A percentile compares a stretch with the other conserved stretches of the same genome.
Conservation (phyloP, 352 stramenopile species). For the Phytophthora boehmeriae region DNA sequence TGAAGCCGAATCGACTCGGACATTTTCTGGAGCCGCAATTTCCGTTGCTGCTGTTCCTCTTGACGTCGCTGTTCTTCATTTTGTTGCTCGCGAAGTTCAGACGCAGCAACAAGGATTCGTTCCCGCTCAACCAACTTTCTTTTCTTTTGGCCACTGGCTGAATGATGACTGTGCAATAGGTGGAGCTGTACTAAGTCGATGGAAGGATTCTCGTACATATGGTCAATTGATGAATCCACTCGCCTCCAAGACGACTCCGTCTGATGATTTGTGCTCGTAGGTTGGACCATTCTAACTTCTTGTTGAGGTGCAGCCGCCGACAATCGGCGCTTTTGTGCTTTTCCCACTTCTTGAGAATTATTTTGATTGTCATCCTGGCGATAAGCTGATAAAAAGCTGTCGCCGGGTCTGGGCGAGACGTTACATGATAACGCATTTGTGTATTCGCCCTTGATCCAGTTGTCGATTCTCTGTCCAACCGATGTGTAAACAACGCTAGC, state of each 20-base stretch:
- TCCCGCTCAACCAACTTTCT: conserved; percentile 49
- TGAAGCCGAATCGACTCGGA: conserved; percentile 57
- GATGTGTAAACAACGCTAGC: conserved; percentile 28
- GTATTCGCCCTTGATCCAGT: not conserved
- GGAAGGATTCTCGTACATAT: conserved; percentile 61
- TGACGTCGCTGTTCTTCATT: conserved; percentile 26
- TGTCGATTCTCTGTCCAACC: conserved; percentile 1
- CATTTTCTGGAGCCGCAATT: conserved; percentile 50
- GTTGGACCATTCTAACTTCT: not conserved
- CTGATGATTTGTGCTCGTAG: not conserved
- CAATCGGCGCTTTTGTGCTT: conserved; percentile 10
- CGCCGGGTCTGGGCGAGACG: conserved; percentile 20
- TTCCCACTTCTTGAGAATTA: not conserved
- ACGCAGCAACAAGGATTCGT: conserved; percentile 47
- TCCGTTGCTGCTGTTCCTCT: conserved; percentile 41
- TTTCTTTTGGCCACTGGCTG: conserved; percentile 30
- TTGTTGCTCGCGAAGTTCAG: conserved; percentile 45
- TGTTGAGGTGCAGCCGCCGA: not conserved
- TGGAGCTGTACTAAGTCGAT: conserved; percentile 56
- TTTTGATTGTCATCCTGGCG: not conserved
- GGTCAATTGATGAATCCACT: conserved; percentile 59
- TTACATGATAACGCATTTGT: conserved; percentile 22
- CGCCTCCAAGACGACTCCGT: conserved; percentile 35
- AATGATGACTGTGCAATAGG: conserved; percentile 39
- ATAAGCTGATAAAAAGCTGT: not conserved